Percentiles rank a stretch among this genome's conserved stretches.
These are phyloP conservation scores for Colletotrichum sp. DNA, from an alignment of 2,329 filamentous ascomycete species.

Conservation along the genomic window DNA sequence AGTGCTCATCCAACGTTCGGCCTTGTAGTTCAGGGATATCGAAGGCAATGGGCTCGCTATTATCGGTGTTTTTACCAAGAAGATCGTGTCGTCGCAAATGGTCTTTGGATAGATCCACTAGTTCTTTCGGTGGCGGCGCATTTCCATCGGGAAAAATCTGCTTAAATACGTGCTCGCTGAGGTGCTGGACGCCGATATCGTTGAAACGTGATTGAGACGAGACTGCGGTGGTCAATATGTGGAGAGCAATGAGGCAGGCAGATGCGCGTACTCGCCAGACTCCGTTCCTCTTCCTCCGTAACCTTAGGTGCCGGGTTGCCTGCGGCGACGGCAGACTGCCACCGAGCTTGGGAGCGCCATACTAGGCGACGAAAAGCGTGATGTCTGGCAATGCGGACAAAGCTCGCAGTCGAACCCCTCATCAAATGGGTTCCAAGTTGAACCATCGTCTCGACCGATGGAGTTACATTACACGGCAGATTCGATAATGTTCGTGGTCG, in stretches of 20 bases:
- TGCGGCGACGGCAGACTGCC: constrained; percentile 44
- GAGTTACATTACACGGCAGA: neutral
- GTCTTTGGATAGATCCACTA: constrained; percentile 80
- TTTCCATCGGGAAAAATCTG: constrained; percentile 76
- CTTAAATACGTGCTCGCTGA: constrained; percentile 81
- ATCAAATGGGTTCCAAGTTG: constrained; percentile 32
- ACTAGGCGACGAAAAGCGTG: constrained; percentile 43
- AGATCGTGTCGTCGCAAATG: constrained; percentile 87
- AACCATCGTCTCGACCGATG: constrained; percentile 14
- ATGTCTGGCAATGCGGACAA: constrained; percentile 57
- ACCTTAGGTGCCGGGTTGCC: constrained; percentile 11
- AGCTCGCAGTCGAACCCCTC: constrained; percentile 48
- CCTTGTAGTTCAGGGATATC: constrained; percentile 84
- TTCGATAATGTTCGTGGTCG: neutral
- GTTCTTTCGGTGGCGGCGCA: constrained; percentile 66
- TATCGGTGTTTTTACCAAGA: constrained; percentile 87
- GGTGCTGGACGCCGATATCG: constrained; percentile 92
- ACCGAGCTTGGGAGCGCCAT: constrained; percentile 45
- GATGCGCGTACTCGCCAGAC: constrained; percentile 45
- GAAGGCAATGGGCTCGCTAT: constrained; percentile 78
- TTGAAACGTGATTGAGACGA: constrained; percentile 75
- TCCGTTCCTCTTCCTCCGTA: constrained; percentile 24
- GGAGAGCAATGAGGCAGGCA: neutral
- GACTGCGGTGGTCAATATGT: constrained; percentile 36
- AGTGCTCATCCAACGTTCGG: constrained; percentile 88